These are phyloP conservation scores for Trichoderma koningii DNA, from an alignment of 2,329 filamentous ascomycete genomes.

Conservation along the genomic window DNA sequence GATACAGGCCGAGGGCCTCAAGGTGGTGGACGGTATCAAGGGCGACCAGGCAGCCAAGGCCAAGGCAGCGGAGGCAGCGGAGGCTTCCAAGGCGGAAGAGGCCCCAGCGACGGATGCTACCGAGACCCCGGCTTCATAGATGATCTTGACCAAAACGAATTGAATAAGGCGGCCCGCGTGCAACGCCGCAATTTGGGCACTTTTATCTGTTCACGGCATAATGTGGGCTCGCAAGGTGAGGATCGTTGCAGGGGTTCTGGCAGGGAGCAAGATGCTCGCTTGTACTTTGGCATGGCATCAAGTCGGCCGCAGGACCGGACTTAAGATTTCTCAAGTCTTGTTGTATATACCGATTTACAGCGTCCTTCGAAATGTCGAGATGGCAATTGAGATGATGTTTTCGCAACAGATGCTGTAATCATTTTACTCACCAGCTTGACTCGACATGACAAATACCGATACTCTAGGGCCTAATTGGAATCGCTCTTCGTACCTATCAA, in stretches of 20 bases:
- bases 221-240: neutral
- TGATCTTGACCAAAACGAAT: conserved; percentile 2
- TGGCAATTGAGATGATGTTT: too few species aligned
- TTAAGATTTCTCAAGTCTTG: neutral
- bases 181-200: conserved; percentile 1
- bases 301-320: neutral
- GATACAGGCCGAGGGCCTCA: conserved; percentile 48
- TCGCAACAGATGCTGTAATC: too few species aligned
- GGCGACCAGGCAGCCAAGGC: conserved; percentile 39
- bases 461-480: too few species aligned
- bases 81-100: conserved; percentile 21
- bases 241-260: neutral
- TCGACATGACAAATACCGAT: too few species aligned
- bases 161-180: neutral
- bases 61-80: conserved; percentile 24
- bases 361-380: neutral
- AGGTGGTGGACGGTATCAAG: conserved; percentile 51
- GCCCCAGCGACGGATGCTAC: conserved; percentile 4
- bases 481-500: too few species aligned
- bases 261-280: neutral
- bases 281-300: neutral
- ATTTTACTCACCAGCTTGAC: too few species aligned
- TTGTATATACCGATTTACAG: neutral
- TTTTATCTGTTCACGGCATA: neutral
- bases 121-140: conserved; percentile 22